These are phyloP conservation scores for Claviceps lovelessii DNA, from an alignment of 2,329 filamentous ascomycete species.

Conservation along the genomic window DNA sequence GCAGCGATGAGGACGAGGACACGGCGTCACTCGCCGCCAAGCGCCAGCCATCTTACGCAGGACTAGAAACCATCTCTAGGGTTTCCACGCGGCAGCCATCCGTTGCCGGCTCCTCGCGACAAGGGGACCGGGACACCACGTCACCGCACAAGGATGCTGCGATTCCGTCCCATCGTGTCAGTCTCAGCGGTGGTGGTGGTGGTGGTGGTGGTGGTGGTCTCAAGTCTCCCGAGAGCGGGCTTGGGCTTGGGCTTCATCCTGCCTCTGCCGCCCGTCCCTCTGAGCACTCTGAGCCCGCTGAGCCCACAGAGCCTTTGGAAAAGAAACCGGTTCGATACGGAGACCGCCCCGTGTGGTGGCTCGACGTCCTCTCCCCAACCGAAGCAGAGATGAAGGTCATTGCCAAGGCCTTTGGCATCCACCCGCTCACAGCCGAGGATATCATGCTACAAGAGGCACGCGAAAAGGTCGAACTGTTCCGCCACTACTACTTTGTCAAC, in stretches of 20 bases:
- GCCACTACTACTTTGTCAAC: conserved; percentile 97
- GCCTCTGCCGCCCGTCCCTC: conserved; percentile 2
- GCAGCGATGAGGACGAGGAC: conserved; percentile 41
- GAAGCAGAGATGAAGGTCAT: conserved; percentile 93
- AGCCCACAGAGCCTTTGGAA: background rate
- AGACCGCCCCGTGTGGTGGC: conserved; percentile 88
- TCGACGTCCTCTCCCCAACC: conserved; percentile 81
- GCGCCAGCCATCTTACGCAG: conserved; percentile 11
- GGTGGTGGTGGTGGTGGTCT: conserved; percentile 18
- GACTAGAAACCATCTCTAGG: conserved; percentile 27
- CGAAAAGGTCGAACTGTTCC: conserved; percentile 95
- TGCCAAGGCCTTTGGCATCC: conserved; percentile 85
- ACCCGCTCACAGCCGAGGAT: conserved; percentile 88
- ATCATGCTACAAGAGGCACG: conserved; percentile 95
- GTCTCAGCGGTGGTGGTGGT: conserved; percentile 24
- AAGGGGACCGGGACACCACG: conserved; percentile 12
- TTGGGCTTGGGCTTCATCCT: background rate
- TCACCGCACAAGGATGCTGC: conserved; percentile 18
- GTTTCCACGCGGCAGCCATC: conserved; percentile 32
- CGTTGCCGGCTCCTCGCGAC: conserved; percentile 17
- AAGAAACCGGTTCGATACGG: conserved; percentile 46
- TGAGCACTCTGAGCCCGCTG: conserved; percentile 10
- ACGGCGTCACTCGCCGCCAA: conserved; percentile 13
- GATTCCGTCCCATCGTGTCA: conserved; percentile 30
- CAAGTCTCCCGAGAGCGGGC: conserved; percentile 22